Base-by-base conservation (phyloP, 2,329 filamentous ascomycete species). In the Aspergillus sp. region DNA sequence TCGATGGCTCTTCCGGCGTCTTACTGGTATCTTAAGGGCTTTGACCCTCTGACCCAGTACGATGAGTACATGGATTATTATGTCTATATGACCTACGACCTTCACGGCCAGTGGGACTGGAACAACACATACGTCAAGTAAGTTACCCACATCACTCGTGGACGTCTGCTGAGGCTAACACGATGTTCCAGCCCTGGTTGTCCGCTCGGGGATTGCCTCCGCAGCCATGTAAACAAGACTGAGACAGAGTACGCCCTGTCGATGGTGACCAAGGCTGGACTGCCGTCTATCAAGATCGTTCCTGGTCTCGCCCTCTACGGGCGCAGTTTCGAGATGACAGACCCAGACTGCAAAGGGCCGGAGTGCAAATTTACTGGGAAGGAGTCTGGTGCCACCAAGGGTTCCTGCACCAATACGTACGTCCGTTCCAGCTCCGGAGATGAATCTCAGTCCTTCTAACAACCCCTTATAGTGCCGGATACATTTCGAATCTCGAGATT, bases 51-150 rank as follows among this genome's bases (percentile, higher is more conserved):
- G 68, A 1, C 69, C 72, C 31, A 19, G 45, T 4, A 50, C 65
- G 6, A 73, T 73, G 2, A 45, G 24, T 41, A 21, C 62, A 3
- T 58, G 6, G 69, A 73, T 57, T 75, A 73, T 53, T 66, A 72
- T n/a, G 63, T 73, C 15, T 75, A 64, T 55, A 77, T 77, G 73
- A 75, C 73, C 0, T 78, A 77, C 46, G 73, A 77, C 55, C 64
- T 76, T 1, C 65, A 70, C 54, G 66, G 66, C 9, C 48, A 51
- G 35, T 51, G 48, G 48, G 48, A 51, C 48, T 51, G 31, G 12
- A n/a, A 31, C 14, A 51, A 51, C 27, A 21, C 15, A 6, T 48
- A 21, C n/a, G 46, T 37, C 46, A 48, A 48, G 46, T 48, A 48
- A 14, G 21, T 17, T 4, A 3, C 1, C 6, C 8, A 4, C 27